These are phyloP conservation scores for Peterozyma toletana DNA, from an alignment of 805 yeast genomes.

Conservation along the genomic window DNA sequence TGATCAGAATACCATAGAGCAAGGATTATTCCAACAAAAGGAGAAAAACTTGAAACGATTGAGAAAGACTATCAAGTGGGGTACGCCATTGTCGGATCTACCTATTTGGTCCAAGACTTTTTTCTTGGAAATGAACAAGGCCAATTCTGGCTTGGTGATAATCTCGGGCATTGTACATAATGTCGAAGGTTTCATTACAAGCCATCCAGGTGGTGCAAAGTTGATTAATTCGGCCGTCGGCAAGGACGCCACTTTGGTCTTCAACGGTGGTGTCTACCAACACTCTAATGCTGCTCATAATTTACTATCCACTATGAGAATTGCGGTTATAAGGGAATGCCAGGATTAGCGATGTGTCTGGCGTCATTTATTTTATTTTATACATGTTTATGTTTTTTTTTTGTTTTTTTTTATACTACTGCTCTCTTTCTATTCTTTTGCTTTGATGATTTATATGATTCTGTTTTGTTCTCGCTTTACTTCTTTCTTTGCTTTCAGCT, in stretches of 20 bases:
- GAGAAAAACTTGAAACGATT: conserved; percentile 68
- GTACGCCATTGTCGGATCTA: conserved; percentile 53
- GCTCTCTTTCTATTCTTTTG: too few species aligned
- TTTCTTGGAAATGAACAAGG: conserved; percentile 43
- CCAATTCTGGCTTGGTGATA: conserved; percentile 52
- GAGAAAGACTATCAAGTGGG: conserved; percentile 66
- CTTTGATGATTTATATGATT: too few species aligned
- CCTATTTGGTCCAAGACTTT: conserved; percentile 71
- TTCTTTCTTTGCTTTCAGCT: too few species aligned
- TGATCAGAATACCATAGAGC: conserved; percentile 75
- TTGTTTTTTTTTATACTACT: too few species aligned
- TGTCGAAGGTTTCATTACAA: conserved; percentile 57
- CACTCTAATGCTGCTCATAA: conserved; percentile 86
- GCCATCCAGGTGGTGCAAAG: conserved; percentile 84
- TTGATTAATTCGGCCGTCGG: conserved; percentile 64
- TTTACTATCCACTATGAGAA: conserved; percentile 73
- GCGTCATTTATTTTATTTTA: too few species aligned
- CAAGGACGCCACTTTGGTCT: conserved; percentile 78
- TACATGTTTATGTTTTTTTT: too few species aligned
- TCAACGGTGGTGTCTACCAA: conserved; percentile 80
- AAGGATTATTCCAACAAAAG: conserved; percentile 75
- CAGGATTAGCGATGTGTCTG: too few species aligned
- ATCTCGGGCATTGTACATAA: conserved; percentile 78
- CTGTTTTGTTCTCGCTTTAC: too few species aligned
- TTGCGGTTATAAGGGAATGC: conserved; percentile 63